Percentiles rank a stretch among this genome's conserved stretches.
Evolutionary conservation across 2,329 filamentous ascomycete genomes (phyloP).

Genomic region (Colletotrichum sp.): DNA sequence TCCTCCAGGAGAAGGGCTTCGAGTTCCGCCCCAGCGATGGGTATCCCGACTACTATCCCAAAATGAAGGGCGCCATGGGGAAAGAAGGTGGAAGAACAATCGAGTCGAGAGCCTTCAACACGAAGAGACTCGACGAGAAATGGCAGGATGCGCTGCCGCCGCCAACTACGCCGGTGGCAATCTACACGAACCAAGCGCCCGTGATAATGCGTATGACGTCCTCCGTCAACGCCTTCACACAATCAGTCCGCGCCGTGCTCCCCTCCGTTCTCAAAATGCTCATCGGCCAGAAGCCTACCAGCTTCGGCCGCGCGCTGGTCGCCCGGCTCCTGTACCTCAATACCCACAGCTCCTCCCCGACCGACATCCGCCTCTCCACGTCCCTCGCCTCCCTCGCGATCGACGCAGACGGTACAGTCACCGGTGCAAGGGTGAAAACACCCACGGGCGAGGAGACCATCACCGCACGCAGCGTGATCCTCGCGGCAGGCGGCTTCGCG

Average conservation of each 20-base stretch:
- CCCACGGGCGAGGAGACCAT: conserved; percentile 27
- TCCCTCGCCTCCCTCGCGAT: conserved; percentile 16
- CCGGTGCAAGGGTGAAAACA: conserved; percentile 4
- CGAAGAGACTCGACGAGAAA: conserved; percentile 26
- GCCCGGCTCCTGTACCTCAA: conserved; percentile 26
- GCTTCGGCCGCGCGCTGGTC: conserved; percentile 28
- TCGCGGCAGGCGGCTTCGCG: conserved; percentile 40
- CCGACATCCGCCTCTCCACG: conserved; percentile 2
- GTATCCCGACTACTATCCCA: conserved; percentile 37
- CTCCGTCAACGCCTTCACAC: neutral
- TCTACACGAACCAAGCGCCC: conserved; percentile 14
- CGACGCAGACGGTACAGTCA: conserved; percentile 24
- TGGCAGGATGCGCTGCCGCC: conserved; percentile 25
- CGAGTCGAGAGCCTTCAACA: conserved; percentile 30
- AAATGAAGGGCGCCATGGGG: conserved; percentile 23
- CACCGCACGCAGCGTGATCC: conserved; percentile 32
- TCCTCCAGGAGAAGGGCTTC: conserved; percentile 30
- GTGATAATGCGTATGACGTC: neutral
- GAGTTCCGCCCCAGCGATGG: conserved; percentile 26
- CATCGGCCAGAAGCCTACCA: conserved; percentile 20
- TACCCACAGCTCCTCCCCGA: conserved; percentile 8
- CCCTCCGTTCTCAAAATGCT: conserved; percentile 6
- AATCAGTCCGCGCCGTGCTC: neutral
- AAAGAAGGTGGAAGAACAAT: conserved; percentile 27
- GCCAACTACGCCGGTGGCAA: conserved; percentile 11